Percentiles rank a stretch among this genome's conserved stretches.
These are phyloP conservation scores for Tulasnella sp. DNA, from an alignment of 768 basidiomycete genomes.

Conservation along the genomic window DNA sequence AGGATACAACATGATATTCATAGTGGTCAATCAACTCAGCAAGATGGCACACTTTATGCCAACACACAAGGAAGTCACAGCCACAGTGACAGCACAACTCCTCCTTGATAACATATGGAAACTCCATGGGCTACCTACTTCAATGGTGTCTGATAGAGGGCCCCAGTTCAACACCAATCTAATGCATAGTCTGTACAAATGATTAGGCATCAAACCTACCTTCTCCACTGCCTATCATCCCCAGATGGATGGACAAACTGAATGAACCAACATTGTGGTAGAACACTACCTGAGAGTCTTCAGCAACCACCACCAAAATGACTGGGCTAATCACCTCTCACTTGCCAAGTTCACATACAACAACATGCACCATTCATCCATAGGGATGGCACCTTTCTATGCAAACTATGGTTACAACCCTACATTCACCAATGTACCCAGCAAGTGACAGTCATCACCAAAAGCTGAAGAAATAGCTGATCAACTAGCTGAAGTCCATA, in stretches of 20 bases:
- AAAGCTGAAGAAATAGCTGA: no score
- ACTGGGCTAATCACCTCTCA: neutral
- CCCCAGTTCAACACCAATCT: conserved; percentile 3
- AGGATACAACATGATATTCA: conserved; percentile 2
- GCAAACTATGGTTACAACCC: conserved; percentile 8
- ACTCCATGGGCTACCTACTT: neutral
- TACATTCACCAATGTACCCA: neutral
- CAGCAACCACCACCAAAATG: neutral
- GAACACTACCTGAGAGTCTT: conserved; percentile 10
- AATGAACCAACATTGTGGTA: conserved; percentile 4
- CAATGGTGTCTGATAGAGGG: neutral
- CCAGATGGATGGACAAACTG: conserved; percentile 13
- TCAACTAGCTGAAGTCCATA: no score
- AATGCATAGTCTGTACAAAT: neutral
- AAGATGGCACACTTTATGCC: conserved; percentile 8
- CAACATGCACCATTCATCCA: neutral
- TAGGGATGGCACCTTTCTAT: neutral
- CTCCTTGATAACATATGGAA: conserved; percentile 3
- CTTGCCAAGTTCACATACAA: conserved; percentile 8
- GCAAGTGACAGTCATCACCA: no score
- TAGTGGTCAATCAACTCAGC: conserved; percentile 7
- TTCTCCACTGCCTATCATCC: conserved; percentile 11
- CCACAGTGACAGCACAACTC: conserved; percentile 4
- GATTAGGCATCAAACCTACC: neutral
- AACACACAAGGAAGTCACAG: neutral